Evolutionary conservation across 1,284 basidiomycete species (phyloP), one percentile per base, ranked within the genome.

Genomic region (Microbotryomycetes sp.): DNA sequence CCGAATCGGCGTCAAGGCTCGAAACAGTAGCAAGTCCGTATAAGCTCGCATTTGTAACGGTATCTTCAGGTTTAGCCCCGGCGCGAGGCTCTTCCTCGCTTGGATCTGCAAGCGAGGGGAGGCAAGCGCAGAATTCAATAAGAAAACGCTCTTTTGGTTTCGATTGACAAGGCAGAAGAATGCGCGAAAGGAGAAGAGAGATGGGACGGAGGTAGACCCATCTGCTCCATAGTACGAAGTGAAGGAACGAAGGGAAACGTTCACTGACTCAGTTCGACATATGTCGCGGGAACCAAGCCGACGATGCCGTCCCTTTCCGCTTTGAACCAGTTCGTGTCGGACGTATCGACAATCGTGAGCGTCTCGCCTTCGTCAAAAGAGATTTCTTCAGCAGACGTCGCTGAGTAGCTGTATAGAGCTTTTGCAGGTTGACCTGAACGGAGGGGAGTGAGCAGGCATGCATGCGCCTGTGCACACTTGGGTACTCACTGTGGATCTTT

Each of bases 301-400:
- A 93, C 84, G 62, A 85, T 76, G 35, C 91, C 91, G 59, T 82
- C 82, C 73, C 83, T 82, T 77, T 93, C 91, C 35, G 86, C 86
- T 78, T 92, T 94, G 88, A 89, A 96, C 92, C 92, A 97, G 73
- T 90, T 88, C 54, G 79, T 79, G 68, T 93, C 91, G 60, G 80
- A 81, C 56, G 78, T 81, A 73, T 96, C 92, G 58, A 96, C 81
- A 64, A 97, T 84, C 11, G 79, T 78, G 53, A 96, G 76, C 45
- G 76, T 73, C 60, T 92, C 88, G 62, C 88, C 90, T 76, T 90
- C 89, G 11, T 76, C 76, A 72, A 96, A 89, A 0, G 88, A 80
- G 26, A 92, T 79, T 74, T 96, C 91, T 69, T 96, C 91, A 16
- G 82, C 71, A 61, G 83, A 85, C 4, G 70, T 65, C 30, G 84